Base-by-base conservation (phyloP, 1,284 basidiomycete species). In the Moesziomyces antarcticus region DNA sequence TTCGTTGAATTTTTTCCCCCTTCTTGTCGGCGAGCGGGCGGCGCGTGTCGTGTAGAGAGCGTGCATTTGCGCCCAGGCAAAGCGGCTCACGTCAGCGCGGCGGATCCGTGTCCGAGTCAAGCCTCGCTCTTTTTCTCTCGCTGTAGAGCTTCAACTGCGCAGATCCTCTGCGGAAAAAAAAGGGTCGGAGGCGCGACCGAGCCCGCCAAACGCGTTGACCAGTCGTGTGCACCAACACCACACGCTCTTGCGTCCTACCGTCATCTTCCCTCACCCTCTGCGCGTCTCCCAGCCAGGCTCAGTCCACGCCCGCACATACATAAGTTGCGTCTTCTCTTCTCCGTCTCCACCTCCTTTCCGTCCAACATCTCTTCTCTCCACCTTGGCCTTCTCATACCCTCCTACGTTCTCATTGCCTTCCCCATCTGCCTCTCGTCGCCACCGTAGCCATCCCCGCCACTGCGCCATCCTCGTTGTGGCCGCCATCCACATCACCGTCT, bases 11-110 rank as follows among this genome's bases (percentile, higher is more conserved):
- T 30, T 50, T 25, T 10, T 3, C 7, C 45, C 40, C 49, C 44
- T 45, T 46, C 52, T 40, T 45, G 24, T 50, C 16, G 40, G 30
- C 30, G 13, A 33, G 30, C 30, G 30, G 30, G 30, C 10, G 30
- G 30, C 24, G 56, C 59, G 59, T 56, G 59, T 69, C 66, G 66
- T 52, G 66, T 69, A 69, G 59, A 69, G 66, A 69, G 66, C 54
- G 66, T 50, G 44, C 33, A 48, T 14, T 33, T 33, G 10, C 10
- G 30, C 30, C 30, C 30, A 13, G 30, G 30, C 30, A 13, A 30
- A 24, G 30, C 30, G 35, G 53, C 58, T 68, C 46, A 68, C 52
- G 58, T 62, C 65, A 68, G 64, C 64, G 64, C 64, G 27, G 25
- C 30, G 47, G 30, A 33, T 13, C 13, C 30, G 30, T 13, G 10